phyloP scores from a whole-genome alignment of 2,329 filamentous ascomycete species.

The Penicillium sp. region DNA sequence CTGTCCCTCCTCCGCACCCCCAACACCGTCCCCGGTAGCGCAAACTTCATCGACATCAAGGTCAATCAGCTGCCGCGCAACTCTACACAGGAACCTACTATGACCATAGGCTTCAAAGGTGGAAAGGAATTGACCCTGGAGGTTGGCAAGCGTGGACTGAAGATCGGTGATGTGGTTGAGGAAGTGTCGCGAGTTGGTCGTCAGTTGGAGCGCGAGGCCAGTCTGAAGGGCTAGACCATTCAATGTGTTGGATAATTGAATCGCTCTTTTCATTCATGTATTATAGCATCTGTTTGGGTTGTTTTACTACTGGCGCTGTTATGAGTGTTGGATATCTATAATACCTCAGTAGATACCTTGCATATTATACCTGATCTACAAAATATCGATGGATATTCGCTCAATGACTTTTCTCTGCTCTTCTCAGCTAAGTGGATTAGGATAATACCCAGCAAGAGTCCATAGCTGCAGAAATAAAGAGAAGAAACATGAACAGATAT shows the following conservation, averaged over 20 bases:
- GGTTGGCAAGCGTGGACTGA: constrained; percentile 72
- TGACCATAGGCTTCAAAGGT: constrained; percentile 90
- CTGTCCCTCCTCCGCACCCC: constrained; percentile 81
- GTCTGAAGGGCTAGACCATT: constrained; percentile 56
- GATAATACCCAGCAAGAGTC: constrained; percentile 2
- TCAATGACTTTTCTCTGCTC: not conserved
- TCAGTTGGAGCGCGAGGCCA: constrained; percentile 75
- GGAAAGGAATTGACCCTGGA: constrained; percentile 87
- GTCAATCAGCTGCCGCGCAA: constrained; percentile 71
- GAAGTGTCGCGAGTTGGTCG: constrained; percentile 90
- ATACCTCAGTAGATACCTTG: not conserved
- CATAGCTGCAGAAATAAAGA: not conserved
- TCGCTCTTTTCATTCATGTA: constrained; percentile 22
- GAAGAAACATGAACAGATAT: not conserved
- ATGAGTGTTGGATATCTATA: not conserved
- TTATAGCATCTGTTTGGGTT: constrained; percentile 7
- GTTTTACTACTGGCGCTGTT: constrained; percentile 9
- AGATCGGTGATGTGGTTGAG: constrained; percentile 81
- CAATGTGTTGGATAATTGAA: not conserved
- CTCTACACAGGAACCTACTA: constrained; percentile 65
- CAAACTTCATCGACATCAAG: constrained; percentile 71
- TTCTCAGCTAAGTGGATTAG: constrained; percentile 3
- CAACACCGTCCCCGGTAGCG: constrained; percentile 72
- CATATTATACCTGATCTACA: not conserved
- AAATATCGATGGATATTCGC: not conserved